A percentile compares a stretch with the other conserved stretches of the same genome.
phyloP scores from a whole-genome alignment of 2,329 filamentous ascomycete species.

The Penicillium fuscoglaucum region DNA sequence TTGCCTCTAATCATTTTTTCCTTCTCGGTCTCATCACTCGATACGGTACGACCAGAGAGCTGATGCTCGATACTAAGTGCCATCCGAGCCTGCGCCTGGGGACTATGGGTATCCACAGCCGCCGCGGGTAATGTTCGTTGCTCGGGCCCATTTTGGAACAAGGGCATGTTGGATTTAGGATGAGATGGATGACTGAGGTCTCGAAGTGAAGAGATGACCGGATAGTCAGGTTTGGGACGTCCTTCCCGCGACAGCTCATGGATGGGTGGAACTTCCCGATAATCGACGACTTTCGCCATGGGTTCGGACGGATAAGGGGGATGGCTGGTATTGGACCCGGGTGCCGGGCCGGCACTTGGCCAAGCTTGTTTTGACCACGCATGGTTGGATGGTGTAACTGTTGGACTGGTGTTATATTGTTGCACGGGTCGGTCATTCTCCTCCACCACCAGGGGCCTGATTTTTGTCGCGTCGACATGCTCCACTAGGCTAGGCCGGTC shows the following conservation, averaged over 20 bases:
- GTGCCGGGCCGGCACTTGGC: conserved; percentile 23
- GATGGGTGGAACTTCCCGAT: conserved; percentile 42
- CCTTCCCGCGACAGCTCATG: conserved; percentile 43
- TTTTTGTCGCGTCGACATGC: conserved; percentile 48
- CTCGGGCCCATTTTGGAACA: conserved; percentile 40
- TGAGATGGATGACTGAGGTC: conserved; percentile 41
- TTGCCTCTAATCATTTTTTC: conserved; percentile 84
- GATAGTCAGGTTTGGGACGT: conserved; percentile 42
- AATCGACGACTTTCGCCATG: conserved; percentile 39
- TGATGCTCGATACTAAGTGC: conserved; percentile 46
- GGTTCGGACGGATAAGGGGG: conserved; percentile 41
- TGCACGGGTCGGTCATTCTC: conserved; percentile 42
- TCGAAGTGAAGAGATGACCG: conserved; percentile 43
- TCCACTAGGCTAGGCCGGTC: conserved; percentile 38
- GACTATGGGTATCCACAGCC: conserved; percentile 42
- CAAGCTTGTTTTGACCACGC: conserved; percentile 45
- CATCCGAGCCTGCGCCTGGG: conserved; percentile 46
- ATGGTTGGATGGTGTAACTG: conserved; percentile 34
- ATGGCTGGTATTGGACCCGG: conserved; percentile 28
- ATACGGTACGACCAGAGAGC: conserved; percentile 39
- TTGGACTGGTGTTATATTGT: conserved; percentile 45
- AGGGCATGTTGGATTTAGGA: conserved; percentile 37
- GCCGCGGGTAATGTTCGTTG: conserved; percentile 39
- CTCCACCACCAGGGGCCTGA: conserved; percentile 49
- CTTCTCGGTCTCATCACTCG: conserved; percentile 66